Evolutionary conservation across 139 green algal genomes (phyloP), one percentile per base, ranked within the genome.

Genomic region (Picochlorum sp.): DNA sequence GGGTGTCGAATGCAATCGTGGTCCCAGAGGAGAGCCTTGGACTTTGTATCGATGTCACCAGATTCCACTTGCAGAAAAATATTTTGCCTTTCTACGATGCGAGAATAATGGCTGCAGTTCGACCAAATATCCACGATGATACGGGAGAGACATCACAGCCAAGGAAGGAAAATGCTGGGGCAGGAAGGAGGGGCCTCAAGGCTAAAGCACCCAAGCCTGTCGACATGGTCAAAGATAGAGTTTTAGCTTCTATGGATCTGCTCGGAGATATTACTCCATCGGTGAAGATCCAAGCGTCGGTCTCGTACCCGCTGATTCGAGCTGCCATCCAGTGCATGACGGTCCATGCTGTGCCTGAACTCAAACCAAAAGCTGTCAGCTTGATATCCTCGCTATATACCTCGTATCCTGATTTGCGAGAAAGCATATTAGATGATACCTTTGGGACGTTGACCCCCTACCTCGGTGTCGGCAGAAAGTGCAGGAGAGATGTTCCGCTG

Each of bases 261-360:
- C 47, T 83, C 21, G 60, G 57, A 0, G 47, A 81, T 16, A 28
- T 86, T 49, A 56, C 76, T 51, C 30, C 58, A 8, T 38, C 55
- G 4, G 51, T 83, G 44, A 49, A 59, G 11, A 34, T 85, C 31
- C 60, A 78, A 21, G 66, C 52, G 1, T 28, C 76, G 6, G 20
- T 74, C 54, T 65, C 89, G 57, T 45, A 85, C 37, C 81, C 83
- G 16, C 71, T 94, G 60, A 71, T 84, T 47, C 75, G 83, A 30
- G 57, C 73, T 15, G 56, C 63, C 26, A 50, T 79, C 5, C 65
- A 72, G n/a, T 59, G 67, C 21, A 66, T 90, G 24, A 75, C 74
- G 14, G 77, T 87, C 26, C 63, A 85, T 18, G 61, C 49, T 26
- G 49, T 88, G 45, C 52, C 63, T 9, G 49, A 81, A 51, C 73